Evolutionary conservation across 1,284 basidiomycete genomes (phyloP), one percentile per base, ranked within the genome.

Genomic region (Peniophora sp.): DNA sequence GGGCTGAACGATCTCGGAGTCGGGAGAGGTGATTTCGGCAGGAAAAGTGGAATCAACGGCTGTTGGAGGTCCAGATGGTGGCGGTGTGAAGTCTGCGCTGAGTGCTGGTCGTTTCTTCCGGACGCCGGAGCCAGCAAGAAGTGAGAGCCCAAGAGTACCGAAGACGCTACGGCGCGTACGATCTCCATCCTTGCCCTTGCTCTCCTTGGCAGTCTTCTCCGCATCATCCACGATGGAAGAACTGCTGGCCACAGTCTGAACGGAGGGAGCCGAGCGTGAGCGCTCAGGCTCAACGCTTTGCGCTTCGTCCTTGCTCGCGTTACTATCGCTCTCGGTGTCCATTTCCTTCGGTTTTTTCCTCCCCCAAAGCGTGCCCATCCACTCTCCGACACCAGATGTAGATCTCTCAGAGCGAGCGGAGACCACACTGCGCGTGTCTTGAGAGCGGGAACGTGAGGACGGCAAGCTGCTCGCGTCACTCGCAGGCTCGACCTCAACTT

Each of bases 281-380:
- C 12, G 52, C 45, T 23, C 52, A 55, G 2, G 41, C 27, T 6
- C n/a, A 6, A 3, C 34, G 49, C 27, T 52, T 50, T 38, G 22
- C 44, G 6, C 5, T 20, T 1, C 27, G 27, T 32, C 27, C 27
- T 32, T 52, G 36, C 14, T 51, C 25, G 3, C 35, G 32, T 5
- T 48, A 51, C 5, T 19, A 24, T 14, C 41, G 44, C 20, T 23
- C 20, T 23, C 14, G 11, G 55, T 52, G 58, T 32, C 44, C 44
- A 25, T 22, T 20, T 19, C 17, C 59, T 68, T 23, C 59, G 47
- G 55, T 64, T 70, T 38, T 6, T 66, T 63, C 54, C 75, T 77
- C 59, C 72, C 75, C 74, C 80, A 80, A 68, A 70, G 74, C 0
- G 76, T 78, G 1, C 83, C 83, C 74, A 88, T 79, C 85, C 85